Evolutionary conservation across 2,329 filamentous ascomycete species (phyloP).

Genomic region (Emmonsia crescens): DNA sequence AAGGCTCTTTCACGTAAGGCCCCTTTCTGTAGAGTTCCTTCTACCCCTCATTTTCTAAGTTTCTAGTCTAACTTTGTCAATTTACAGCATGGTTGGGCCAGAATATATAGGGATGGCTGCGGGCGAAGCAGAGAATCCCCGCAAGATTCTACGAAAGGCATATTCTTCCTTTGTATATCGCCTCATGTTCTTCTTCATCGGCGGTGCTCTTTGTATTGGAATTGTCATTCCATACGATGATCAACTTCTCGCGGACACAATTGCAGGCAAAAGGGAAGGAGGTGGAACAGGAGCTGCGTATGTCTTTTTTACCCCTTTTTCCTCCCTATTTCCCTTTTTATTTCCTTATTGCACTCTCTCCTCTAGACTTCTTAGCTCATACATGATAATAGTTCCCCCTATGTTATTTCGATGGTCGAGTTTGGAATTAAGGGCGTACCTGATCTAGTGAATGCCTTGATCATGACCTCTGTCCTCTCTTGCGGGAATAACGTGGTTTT

Average conservation of each 20-base stretch:
- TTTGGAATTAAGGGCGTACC: constrained; percentile 51
- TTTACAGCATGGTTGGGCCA: constrained; percentile 44
- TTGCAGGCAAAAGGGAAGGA: constrained; percentile 24
- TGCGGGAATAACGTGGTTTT: constrained; percentile 56
- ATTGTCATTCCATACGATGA: constrained; percentile 60
- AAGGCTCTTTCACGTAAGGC: constrained; percentile 48
- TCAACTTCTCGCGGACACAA: constrained; percentile 45
- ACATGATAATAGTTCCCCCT: constrained; percentile 41
- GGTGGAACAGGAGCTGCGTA: constrained; percentile 48
- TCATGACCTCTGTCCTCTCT: constrained; percentile 55
- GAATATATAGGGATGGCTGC: constrained; percentile 53
- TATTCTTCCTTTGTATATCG: constrained; percentile 67
- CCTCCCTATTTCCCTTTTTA: background rate
- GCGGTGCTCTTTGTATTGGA: constrained; percentile 57
- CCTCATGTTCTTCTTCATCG: constrained; percentile 61
- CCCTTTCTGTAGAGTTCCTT: background rate
- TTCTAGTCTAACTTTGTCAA: background rate
- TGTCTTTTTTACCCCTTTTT: background rate
- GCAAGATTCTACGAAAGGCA: constrained; percentile 56
- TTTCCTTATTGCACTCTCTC: background rate
- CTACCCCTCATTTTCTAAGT: background rate
- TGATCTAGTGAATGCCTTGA: constrained; percentile 57
- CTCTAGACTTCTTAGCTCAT: background rate
- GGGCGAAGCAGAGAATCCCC: constrained; percentile 57
- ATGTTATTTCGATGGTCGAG: constrained; percentile 53